Base-by-base conservation (phyloP, 1,284 basidiomycete genomes). In the Grifola frondosa region DNA sequence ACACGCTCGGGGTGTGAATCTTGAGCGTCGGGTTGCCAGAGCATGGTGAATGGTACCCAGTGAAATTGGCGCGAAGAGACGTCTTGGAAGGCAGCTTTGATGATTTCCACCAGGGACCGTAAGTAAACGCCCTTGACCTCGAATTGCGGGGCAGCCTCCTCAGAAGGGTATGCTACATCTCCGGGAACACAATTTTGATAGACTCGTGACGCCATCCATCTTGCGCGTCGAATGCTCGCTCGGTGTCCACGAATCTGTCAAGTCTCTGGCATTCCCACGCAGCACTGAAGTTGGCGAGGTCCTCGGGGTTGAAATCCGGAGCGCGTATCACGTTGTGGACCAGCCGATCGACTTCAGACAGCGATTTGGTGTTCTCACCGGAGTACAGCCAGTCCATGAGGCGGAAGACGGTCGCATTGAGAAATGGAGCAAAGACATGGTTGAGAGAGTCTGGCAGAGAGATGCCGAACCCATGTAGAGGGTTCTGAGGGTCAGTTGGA, bases 271-370 rank as follows among this genome's bases (percentile, higher is more conserved):
- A 26, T 25, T 60, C 53, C 6, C 20, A 13, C 11, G 20, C 3
- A 0, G 54, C 49, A 15, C 15, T 25, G 30, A 62, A 61, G 3
- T 36, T 42, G 0, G 4, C 11, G 1, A 60, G 40, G 22, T 61
- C 50, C 5, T 45, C 39, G 0, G 17, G 10, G 0, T 40, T 13
- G 32, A 59, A 61, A 16, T 56, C 55, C 0, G 37, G 40, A 3
- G 49, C 42, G 3, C 20, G 31, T 3, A 63, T 28, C 2, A 62
- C 54, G 11, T 57, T 40, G 2, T 45, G 6, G 6, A 57, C 52
- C 1, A 63, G 50, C 1, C 46, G 31, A 23, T 59, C 25, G 2
- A 54, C 17, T 36, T 62, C 54, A 1, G 5, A 35, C 6, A 34
- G 30, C 1, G 60, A 50, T 29, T 53, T 55, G 3, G 11, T 6